A percentile compares a stretch with the other conserved stretches of the same genome.
These are phyloP conservation scores for Cicer bijugum DNA, from an alignment of 306 rosid species.

Conservation along the genomic window DNA sequence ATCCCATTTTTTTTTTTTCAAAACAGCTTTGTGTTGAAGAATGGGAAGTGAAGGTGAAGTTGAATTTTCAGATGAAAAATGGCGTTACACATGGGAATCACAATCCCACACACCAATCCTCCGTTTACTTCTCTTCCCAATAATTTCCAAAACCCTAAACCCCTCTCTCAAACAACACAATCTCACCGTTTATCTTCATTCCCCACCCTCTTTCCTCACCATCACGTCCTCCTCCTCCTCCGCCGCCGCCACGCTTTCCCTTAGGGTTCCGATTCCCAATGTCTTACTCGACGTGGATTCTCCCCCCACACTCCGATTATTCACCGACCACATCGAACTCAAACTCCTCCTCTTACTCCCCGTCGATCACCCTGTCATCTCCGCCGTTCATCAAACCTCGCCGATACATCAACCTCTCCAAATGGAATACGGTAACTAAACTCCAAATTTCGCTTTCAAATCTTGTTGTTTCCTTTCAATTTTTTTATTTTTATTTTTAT, in stretches of 20 bases:
- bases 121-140: conserved; percentile 66
- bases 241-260: conserved; percentile 38
- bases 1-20: no score
- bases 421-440: conserved; percentile 68
- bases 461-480: neutral
- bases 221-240: neutral
- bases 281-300: conserved; percentile 70
- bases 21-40: neutral
- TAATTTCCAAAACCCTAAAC: conserved; percentile 36
- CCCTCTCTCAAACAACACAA: conserved; percentile 63
- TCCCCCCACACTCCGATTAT: conserved; percentile 55
- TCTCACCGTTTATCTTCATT: conserved; percentile 56
- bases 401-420: conserved; percentile 46
- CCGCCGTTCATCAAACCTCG: conserved; percentile 47
- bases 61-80: conserved; percentile 32
- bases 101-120: conserved; percentile 80
- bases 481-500: neutral
- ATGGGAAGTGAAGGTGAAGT: conserved; percentile 18
- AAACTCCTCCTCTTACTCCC: conserved; percentile 84
- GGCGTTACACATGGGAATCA: conserved; percentile 92
- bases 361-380: conserved; percentile 68
- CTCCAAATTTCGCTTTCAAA: neutral
- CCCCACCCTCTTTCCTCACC: conserved; percentile 50
- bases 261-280: conserved; percentile 76
- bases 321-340: conserved; percentile 76